Base-by-base conservation (phyloP, 2,329 filamentous ascomycete species). In the Acephala macrosclerotiorum region DNA sequence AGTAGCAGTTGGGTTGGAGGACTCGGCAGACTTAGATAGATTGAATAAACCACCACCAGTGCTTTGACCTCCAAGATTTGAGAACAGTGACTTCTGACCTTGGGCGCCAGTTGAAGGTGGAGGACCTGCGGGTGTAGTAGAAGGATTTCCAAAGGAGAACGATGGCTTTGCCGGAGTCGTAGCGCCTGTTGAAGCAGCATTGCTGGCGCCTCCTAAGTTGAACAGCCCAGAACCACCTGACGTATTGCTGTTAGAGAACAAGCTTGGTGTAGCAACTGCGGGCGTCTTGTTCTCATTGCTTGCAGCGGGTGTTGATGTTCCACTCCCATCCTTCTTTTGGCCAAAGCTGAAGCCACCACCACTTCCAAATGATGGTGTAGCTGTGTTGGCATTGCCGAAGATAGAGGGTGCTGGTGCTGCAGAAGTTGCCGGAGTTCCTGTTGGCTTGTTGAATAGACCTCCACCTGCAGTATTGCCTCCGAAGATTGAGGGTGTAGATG, bases 111-210 rank as follows among this genome's bases (percentile, higher is more conserved):
- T 71, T 62, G 72, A 64, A 45, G 75, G 75, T 45, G 75, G 75
- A 49, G 72, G 74, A 20, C 75, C 75, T 51, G 74, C 74, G 38
- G 75, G 75, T n/a, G 75, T 77, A 22, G 73, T 76, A 22, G 73
- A 75, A n/a, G 49, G 66, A 33, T 49, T 68, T 22, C 69, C 70
- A 38, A 60, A 66, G 47, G 68, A 70, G 38, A 66, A 67, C 18
- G 68, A 55, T 57, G 67, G 61, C 47, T 68, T 68, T 11, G 70
- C 72, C 60, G 73, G 74, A 60, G 75, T 75, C 5, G 70, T 73
- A 51, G 72, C 71, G 25, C 72, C 73, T 35, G 72, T 45, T 56
- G 70, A 67, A 40, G 74, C 64, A 51, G 9, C 22, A n/a, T 67
- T 72, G 61, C 66, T n/a, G n/a, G n/a, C 66, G 7, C 60, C 26